These are phyloP conservation scores for Stachybotrys chartarum DNA, from an alignment of 2,329 filamentous ascomycete species.

Conservation along the genomic window DNA sequence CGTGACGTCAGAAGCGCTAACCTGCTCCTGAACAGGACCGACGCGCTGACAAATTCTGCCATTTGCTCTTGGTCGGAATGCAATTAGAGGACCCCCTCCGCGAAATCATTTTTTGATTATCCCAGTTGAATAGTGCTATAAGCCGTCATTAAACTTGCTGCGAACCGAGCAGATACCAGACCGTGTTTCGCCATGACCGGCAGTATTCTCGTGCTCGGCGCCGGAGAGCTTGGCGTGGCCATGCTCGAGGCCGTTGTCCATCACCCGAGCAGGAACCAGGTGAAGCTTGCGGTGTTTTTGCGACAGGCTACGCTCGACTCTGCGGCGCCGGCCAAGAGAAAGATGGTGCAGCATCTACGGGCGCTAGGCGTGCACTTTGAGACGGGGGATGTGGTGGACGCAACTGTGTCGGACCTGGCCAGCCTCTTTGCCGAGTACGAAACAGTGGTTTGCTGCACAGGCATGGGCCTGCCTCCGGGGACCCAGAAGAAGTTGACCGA, in stretches of 20 bases:
- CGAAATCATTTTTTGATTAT: no score
- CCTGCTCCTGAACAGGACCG: no score
- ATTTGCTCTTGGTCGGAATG: no score
- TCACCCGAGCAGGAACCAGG: slow-evolving; percentile 32
- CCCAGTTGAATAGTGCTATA: not conserved
- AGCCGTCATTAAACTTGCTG: not conserved
- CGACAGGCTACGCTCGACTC: slow-evolving; percentile 39
- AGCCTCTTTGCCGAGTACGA: slow-evolving; percentile 37
- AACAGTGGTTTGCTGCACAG: slow-evolving; percentile 52
- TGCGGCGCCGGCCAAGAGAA: slow-evolving; percentile 26
- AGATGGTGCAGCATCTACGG: slow-evolving; percentile 24
- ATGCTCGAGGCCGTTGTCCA: slow-evolving; percentile 43
- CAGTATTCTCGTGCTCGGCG: slow-evolving; percentile 52
- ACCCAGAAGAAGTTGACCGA: slow-evolving; percentile 50
- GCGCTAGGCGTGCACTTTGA: slow-evolving; percentile 32
- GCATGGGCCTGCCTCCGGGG: slow-evolving; percentile 48
- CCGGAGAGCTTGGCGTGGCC: slow-evolving; percentile 57
- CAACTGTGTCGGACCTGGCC: slow-evolving; percentile 29
- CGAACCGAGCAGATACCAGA: not conserved
- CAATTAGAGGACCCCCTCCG: no score
- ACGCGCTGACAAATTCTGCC: no score
- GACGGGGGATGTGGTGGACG: slow-evolving; percentile 34
- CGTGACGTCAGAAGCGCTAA: no score
- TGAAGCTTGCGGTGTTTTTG: slow-evolving; percentile 44
- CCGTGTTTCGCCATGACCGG: slow-evolving; percentile 11